A percentile compares a stretch with the other conserved stretches of the same genome.
Conservation (phyloP, 1,284 basidiomycete genomes). For the Porogramme epimiltina region DNA sequence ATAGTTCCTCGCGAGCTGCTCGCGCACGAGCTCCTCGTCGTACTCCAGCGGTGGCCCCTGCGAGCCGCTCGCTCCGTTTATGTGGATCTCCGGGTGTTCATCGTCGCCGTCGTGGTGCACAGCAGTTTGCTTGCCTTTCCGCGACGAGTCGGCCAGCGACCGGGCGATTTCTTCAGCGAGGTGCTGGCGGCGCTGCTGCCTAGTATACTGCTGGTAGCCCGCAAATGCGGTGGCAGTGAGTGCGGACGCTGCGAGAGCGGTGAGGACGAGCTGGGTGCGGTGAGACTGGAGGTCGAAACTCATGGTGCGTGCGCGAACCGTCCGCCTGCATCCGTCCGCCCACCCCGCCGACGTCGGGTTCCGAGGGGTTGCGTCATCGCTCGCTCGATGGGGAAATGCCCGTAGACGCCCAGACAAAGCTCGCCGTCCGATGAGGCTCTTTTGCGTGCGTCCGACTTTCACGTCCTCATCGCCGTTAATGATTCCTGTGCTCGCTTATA, state of each 20-base stretch:
- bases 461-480: too few relatives aligned
- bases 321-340: too few relatives aligned
- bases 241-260: constrained; percentile 63
- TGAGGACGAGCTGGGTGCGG: constrained; percentile 57
- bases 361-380: too few relatives aligned
- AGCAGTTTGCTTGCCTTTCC: constrained; percentile 5
- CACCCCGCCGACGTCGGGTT: too few relatives aligned
- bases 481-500: too few relatives aligned
- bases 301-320: constrained; percentile 7
- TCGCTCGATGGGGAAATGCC: too few relatives aligned
- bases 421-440: too few relatives aligned
- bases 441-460: too few relatives aligned
- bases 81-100: constrained; percentile 7
- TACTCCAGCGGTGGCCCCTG: constrained; percentile 39
- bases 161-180: constrained; percentile 59
- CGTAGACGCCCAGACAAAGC: too few relatives aligned
- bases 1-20: constrained; percentile 93
- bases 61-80: constrained; percentile 6
- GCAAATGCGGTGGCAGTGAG: constrained; percentile 59
- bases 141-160: constrained; percentile 39
- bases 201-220: constrained; percentile 54
- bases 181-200: constrained; percentile 49
- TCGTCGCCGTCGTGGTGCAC: constrained; percentile 5
- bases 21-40: constrained; percentile 77
- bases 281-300: constrained; percentile 42